phyloP scores from a whole-genome alignment of 306 rosid species.

The Styphnolobium japonicum region DNA sequence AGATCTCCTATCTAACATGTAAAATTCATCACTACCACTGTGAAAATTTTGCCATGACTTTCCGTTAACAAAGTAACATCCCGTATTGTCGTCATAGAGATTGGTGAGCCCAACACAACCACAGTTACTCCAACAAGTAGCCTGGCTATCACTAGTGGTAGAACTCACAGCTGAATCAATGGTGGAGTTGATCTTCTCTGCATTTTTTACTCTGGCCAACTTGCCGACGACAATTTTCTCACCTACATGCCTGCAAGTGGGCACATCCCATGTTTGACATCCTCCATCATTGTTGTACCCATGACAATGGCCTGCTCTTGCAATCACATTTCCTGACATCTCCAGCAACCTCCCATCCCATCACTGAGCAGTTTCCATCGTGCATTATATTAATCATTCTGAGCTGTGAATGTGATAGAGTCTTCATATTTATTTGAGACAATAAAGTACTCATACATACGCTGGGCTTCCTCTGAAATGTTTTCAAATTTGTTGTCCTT shows the following conservation, averaged over 20 bases:
- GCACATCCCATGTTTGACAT: neutral
- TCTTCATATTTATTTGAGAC: constrained; percentile 7
- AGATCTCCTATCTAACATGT: neutral
- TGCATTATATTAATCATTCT: neutral
- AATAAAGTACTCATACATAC: neutral
- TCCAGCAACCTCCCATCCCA: neutral
- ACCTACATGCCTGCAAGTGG: neutral
- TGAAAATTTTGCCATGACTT: neutral
- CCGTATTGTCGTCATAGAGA: neutral
- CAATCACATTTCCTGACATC: neutral
- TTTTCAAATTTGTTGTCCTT: neutral
- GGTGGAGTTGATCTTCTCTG: neutral
- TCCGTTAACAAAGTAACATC: constrained; percentile 1
- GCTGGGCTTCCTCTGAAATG: neutral
- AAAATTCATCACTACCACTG: neutral
- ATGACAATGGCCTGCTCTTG: neutral
- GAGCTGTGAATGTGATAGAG: neutral
- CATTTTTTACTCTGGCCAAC: neutral
- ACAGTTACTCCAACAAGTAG: constrained; percentile 3
- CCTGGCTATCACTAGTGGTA: neutral
- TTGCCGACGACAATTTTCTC: neutral
- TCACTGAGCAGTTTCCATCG: neutral
- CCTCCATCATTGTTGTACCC: neutral
- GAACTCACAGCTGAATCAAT: neutral
- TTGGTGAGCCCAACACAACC: neutral